phyloP scores from a whole-genome alignment of 2,329 filamentous ascomycete species.

The Nemania sp. region DNA sequence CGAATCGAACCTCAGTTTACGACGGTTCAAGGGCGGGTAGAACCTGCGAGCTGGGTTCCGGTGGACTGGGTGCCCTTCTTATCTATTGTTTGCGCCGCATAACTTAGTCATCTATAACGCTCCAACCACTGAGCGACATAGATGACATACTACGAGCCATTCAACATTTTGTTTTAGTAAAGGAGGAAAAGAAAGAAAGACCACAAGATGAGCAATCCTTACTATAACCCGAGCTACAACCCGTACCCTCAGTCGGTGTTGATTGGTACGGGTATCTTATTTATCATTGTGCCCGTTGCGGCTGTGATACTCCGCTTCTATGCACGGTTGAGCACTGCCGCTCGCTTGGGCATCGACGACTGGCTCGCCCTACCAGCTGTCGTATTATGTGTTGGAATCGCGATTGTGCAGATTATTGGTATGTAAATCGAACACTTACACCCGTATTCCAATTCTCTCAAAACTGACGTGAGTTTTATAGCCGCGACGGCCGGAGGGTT shows the following conservation, averaged over 20 bases:
- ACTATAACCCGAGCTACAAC: constrained; percentile 25
- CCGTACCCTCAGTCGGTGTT: constrained; percentile 25
- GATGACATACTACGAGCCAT: not conserved
- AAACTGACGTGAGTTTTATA: constrained; percentile 5
- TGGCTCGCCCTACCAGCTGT: constrained; percentile 25
- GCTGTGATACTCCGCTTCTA: constrained; percentile 27
- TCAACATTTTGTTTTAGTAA: not conserved
- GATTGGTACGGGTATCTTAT: constrained; percentile 24
- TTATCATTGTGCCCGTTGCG: constrained; percentile 22
- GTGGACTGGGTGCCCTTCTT: no score
- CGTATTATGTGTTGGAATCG: constrained; percentile 16
- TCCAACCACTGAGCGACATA: not conserved
- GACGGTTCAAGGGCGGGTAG: not conserved
- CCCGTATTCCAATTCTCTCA: not conserved
- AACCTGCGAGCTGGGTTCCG: no score
- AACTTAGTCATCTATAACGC: not conserved
- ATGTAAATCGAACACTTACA: not conserved
- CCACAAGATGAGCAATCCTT: constrained; percentile 26
- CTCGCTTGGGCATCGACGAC: constrained; percentile 25
- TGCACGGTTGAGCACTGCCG: constrained; percentile 11
- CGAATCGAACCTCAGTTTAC: not conserved
- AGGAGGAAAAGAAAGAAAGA: not conserved
- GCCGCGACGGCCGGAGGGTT: constrained; percentile 22
- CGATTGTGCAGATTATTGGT: constrained; percentile 28
- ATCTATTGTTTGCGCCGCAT: no score